Base-by-base conservation (phyloP, 1,139 yeast genomes). In the Protomyces lactucae-debilis region DNA sequence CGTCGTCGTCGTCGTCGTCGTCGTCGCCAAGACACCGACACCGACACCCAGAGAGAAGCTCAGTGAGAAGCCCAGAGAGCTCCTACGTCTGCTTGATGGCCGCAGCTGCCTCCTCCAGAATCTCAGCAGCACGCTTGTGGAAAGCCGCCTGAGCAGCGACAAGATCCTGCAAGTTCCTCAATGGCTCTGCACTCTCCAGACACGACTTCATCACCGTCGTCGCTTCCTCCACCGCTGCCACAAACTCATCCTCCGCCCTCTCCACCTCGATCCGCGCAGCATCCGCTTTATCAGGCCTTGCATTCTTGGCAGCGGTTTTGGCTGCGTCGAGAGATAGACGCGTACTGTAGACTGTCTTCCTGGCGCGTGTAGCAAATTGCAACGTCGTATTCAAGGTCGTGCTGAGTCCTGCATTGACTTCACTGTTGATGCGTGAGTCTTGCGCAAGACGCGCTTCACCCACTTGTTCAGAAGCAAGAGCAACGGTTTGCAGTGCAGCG, bases 141-240 rank as follows among this genome's bases (percentile, higher is more conserved):
- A 85, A 89, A 36, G 90, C 89, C 74, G 88, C 80, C 77, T 89
- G 96, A 55, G 96, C 96, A 71, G 82, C 82, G 65, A 86, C 82
- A 70, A 89, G 81, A 73, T 86, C 92, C 66, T 82, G 80, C 69
- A 89, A 77, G 73, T 86, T 87, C 66, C 85, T 82, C 71, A 88
- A 79, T 23, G 93, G 89, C 71, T 85, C 83, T 46, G 93, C 86
- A 67, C 86, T 82, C 67, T 86, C 86, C 71, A 89, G 83, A 32
- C 88, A 92, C 73, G 86, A 86, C 77, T 86, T 89, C 93, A 90
- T 86, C 68, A 88, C 84, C 60, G 85, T 80, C 64, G 88, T 90
- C 40, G 96, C 95, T 73, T 88, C 96, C 76, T 90, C 96, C 45
- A 91, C 92, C 23, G 93, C 88, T 70, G 88, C 89, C 55, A 95